These are phyloP conservation scores for Auxenochlorella protothecoides DNA, from an alignment of 139 green algal species.

Conservation along the genomic window DNA sequence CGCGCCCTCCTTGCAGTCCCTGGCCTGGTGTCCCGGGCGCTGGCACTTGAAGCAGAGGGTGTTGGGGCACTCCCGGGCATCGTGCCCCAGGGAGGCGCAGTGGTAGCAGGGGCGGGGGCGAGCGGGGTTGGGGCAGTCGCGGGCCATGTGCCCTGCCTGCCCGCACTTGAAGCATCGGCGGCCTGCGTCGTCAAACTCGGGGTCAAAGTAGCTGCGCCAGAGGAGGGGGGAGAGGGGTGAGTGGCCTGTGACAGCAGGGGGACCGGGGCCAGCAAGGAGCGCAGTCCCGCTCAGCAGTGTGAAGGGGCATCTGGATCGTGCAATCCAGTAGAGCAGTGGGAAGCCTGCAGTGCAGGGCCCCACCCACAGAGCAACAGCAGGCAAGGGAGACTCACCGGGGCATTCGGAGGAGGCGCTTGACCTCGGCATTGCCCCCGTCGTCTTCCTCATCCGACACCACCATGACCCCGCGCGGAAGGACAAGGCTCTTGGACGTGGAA, in stretches of 20 bases:
- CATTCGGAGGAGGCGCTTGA: conserved; percentile 14
- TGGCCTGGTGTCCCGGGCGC: conserved; percentile 34
- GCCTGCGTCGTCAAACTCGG: conserved; percentile 32
- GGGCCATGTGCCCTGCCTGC: conserved; percentile 31
- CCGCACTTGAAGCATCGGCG: conserved; percentile 47
- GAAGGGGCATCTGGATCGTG: not conserved
- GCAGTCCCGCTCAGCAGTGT: not conserved
- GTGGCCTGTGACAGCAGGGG: not conserved
- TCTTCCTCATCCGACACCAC: conserved; percentile 4
- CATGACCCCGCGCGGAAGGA: conserved; percentile 3
- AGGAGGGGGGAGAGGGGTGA: not conserved
- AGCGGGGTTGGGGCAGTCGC: conserved; percentile 29
- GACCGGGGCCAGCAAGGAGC: no score
- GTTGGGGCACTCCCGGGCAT: conserved; percentile 46
- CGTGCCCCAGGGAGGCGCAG: conserved; percentile 53
- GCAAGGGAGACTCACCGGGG: conserved; percentile 2
- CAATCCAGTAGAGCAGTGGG: not conserved
- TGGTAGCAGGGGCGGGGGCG: conserved; percentile 47
- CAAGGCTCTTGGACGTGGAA: no score
- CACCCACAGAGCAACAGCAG: not conserved
- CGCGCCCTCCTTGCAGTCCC: conserved; percentile 29
- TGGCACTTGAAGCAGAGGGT: conserved; percentile 48
- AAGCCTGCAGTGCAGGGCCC: not conserved
- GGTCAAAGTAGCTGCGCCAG: conserved; percentile 40
- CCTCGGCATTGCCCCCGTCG: conserved; percentile 2